Conservation (phyloP, 257 asterid genomes). For the Nicotiana paniculata region DNA sequence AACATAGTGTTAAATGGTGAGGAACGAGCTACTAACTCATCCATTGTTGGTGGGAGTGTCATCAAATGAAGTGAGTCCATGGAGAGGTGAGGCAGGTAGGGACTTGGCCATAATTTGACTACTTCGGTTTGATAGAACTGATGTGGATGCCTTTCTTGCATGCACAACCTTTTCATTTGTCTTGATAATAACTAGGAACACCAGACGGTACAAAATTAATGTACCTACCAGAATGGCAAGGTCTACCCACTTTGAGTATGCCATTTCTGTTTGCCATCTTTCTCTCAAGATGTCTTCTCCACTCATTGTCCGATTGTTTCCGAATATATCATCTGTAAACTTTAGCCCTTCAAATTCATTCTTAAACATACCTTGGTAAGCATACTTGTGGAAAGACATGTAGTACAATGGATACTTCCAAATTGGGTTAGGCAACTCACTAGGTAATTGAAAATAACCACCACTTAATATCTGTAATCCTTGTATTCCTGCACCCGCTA, state of each 20-base stretch:
- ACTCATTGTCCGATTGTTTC: background rate
- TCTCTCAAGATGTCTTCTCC: constrained; percentile 23
- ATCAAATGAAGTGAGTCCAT: background rate
- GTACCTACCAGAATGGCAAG: constrained; percentile 18
- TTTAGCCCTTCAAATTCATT: constrained; percentile 25
- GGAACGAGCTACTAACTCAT: background rate
- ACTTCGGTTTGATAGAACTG: background rate
- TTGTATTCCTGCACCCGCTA: constrained; percentile 28
- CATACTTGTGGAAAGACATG: constrained; percentile 32
- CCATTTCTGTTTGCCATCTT: constrained; percentile 16
- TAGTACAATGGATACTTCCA: constrained; percentile 32
- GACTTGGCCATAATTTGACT: constrained; percentile 9
- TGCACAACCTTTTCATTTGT: constrained; percentile 21
- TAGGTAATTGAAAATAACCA: constrained; percentile 27
- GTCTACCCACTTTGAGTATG: constrained; percentile 25
- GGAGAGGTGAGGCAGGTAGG: constrained; percentile 4
- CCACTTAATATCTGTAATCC: constrained; percentile 30
- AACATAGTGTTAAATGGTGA: background rate
- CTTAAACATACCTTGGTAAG: constrained; percentile 32
- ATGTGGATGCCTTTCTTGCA: constrained; percentile 1
- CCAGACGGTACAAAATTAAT: constrained; percentile 17
- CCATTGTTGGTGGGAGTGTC: background rate
- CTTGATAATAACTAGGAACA: constrained; percentile 18
- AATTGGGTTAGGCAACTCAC: constrained; percentile 15
- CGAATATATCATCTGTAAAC: constrained; percentile 3